Conservation (phyloP, 208 protist genomes). For the Wallacemonas sp. region DNA sequence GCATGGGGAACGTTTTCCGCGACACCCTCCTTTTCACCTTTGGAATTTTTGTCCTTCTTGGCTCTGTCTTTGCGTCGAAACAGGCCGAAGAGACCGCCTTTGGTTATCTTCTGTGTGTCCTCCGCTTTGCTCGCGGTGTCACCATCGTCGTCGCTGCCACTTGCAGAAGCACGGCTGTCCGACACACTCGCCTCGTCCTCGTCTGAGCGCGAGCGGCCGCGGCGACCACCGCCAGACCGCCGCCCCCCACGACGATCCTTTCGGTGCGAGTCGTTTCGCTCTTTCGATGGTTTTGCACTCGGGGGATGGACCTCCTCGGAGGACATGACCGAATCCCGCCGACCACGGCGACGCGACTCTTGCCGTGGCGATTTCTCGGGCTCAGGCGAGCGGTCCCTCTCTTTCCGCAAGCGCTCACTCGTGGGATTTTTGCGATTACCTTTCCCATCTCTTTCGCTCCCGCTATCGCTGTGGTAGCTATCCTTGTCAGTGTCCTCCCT, state of each 20-base stretch:
- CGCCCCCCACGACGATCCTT: no score
- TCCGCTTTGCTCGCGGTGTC: background rate
- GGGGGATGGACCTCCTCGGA: background rate
- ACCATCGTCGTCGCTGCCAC: background rate
- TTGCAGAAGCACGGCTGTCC: no score
- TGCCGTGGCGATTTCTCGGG: background rate
- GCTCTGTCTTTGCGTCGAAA: constrained; percentile 16
- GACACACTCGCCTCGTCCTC: no score
- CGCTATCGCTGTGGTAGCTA: background rate
- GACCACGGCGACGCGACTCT: background rate
- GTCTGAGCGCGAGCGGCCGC: background rate
- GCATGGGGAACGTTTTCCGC: background rate
- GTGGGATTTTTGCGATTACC: no score
- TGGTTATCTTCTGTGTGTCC: background rate
- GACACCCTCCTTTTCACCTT: constrained; percentile 2
- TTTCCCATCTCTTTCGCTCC: background rate
- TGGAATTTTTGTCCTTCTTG: constrained; percentile 13
- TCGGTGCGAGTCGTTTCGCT: no score
- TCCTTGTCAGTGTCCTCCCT: background rate
- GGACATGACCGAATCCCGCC: constrained; percentile 7
- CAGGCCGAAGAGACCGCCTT: constrained; percentile 14
- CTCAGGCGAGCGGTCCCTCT: background rate
- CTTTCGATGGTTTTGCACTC: constrained; percentile 4
- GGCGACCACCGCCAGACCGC: no score
- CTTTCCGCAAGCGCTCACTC: background rate